Conservation (phyloP, 176 grass and related monocot species). For the Rhynchospora breviuscula region DNA sequence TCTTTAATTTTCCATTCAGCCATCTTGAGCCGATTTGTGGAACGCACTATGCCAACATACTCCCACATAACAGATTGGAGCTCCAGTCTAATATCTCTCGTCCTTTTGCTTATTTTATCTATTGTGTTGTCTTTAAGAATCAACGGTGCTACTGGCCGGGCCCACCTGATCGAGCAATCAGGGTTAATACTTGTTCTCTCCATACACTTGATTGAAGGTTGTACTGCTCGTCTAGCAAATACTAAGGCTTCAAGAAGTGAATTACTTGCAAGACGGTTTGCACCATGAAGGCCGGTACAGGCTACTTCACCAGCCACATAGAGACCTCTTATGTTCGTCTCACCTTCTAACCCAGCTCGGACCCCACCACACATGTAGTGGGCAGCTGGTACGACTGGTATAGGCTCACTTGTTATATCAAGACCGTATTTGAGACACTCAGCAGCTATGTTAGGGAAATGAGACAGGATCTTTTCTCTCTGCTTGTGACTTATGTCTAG, state of each 20-base stretch:
- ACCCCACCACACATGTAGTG: constrained; percentile 99
- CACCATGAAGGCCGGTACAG: constrained; percentile 91
- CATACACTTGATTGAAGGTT: constrained; percentile 78
- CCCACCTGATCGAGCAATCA: constrained; percentile 42
- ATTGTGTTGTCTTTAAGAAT: constrained; percentile 36
- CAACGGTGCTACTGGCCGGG: constrained; percentile 40
- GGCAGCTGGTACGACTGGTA: constrained; percentile 80
- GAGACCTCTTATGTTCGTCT: constrained; percentile 82
- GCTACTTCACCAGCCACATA: constrained; percentile 90
- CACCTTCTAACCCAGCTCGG: constrained; percentile 77
- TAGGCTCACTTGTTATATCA: constrained; percentile 63
- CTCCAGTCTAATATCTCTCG: constrained; percentile 51
- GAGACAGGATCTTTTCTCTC: constrained; percentile 60
- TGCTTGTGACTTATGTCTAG: constrained; percentile 89
- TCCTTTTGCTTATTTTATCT: constrained; percentile 50
- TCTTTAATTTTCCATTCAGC: constrained; percentile 92
- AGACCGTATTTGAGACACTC: constrained; percentile 65
- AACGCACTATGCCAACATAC: constrained; percentile 84
- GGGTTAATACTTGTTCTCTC: constrained; percentile 28
- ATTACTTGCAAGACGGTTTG: constrained; percentile 94
- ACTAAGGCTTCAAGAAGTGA: constrained; percentile 94
- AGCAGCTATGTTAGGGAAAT: constrained; percentile 89
- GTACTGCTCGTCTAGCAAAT: constrained; percentile 74
- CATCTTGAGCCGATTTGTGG: constrained; percentile 70
- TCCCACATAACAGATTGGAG: constrained; percentile 93